These are phyloP conservation scores for Strigomonas culicis DNA, from an alignment of 208 protist genomes.

Conservation along the genomic window DNA sequence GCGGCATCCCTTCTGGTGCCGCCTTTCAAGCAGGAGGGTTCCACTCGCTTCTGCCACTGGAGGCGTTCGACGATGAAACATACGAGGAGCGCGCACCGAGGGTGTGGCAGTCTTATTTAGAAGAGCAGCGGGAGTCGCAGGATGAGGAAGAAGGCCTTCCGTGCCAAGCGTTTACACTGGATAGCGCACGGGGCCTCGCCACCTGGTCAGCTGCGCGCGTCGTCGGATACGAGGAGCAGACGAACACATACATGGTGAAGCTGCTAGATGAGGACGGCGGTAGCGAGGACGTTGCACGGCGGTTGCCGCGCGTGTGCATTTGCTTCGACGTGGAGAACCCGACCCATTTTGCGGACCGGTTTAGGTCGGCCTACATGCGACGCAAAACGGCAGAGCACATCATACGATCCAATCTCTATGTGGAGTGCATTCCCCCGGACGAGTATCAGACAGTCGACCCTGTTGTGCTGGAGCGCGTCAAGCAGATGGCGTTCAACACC, in stretches of 20 bases:
- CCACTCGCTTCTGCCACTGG: constrained; percentile 83
- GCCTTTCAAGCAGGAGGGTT: constrained; percentile 25
- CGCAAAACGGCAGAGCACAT: constrained; percentile 71
- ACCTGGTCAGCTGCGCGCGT: constrained; percentile 23
- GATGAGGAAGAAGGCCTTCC: constrained; percentile 29
- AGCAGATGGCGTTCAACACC: constrained; percentile 65
- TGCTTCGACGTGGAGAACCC: constrained; percentile 93
- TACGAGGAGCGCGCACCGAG: constrained; percentile 74
- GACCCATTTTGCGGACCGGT: constrained; percentile 83
- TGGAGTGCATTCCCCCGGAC: constrained; percentile 94
- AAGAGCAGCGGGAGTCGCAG: background rate
- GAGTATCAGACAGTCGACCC: constrained; percentile 80
- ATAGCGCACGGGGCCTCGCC: constrained; percentile 10
- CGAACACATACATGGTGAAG: constrained; percentile 17
- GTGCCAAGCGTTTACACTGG: constrained; percentile 36
- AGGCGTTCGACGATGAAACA: constrained; percentile 90
- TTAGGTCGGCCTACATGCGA: constrained; percentile 74
- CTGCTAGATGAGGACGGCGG: background rate
- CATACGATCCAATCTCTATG: constrained; percentile 87
- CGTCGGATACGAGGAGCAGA: constrained; percentile 18
- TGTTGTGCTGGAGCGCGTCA: constrained; percentile 53
- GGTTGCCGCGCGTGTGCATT: constrained; percentile 81
- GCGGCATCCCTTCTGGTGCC: constrained; percentile 40
- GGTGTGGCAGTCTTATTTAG: constrained; percentile 56
- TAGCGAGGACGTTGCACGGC: background rate